Conservation (phyloP, 1,284 basidiomycete species). For the Boletus semigastroideus region DNA sequence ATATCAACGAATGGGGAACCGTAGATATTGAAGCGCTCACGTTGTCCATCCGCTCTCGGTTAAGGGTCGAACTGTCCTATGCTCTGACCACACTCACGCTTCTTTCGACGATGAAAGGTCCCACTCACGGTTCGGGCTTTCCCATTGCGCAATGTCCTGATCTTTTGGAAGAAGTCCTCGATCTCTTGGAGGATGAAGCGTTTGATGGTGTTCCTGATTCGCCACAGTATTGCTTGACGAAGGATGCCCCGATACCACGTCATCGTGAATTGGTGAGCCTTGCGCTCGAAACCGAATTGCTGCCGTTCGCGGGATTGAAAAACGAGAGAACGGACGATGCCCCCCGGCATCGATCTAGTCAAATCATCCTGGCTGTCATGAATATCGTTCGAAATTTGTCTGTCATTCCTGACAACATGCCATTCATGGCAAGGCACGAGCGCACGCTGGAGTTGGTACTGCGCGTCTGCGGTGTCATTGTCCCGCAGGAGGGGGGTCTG, state of each 20-base stretch:
- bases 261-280: conserved; percentile 63
- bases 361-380: conserved; percentile 68
- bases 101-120: conserved; percentile 73
- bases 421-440: conserved; percentile 65
- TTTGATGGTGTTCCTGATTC: conserved; percentile 59
- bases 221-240: conserved; percentile 32
- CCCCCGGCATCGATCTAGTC: conserved; percentile 62
- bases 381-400: conserved; percentile 90
- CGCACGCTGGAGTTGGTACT: conserved; percentile 68
- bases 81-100: conserved; percentile 89
- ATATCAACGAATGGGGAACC: conserved; percentile 78
- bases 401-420: conserved; percentile 69
- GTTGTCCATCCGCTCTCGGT: conserved; percentile 86
- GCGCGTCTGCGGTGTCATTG: conserved; percentile 55
- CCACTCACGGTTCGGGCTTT: conserved; percentile 62
- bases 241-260: conserved; percentile 47
- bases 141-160: conserved; percentile 78
- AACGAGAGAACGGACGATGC: conserved; percentile 43
- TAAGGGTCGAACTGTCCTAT: conserved; percentile 85
- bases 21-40: conserved; percentile 89
- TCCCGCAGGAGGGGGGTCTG: conserved; percentile 39
- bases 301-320: conserved; percentile 58
- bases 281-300: conserved; percentile 54
- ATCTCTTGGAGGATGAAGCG: conserved; percentile 81
- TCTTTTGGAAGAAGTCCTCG: conserved; percentile 84